Conservation (phyloP, 331 rosid genomes). For the Dryas integrifolia region DNA sequence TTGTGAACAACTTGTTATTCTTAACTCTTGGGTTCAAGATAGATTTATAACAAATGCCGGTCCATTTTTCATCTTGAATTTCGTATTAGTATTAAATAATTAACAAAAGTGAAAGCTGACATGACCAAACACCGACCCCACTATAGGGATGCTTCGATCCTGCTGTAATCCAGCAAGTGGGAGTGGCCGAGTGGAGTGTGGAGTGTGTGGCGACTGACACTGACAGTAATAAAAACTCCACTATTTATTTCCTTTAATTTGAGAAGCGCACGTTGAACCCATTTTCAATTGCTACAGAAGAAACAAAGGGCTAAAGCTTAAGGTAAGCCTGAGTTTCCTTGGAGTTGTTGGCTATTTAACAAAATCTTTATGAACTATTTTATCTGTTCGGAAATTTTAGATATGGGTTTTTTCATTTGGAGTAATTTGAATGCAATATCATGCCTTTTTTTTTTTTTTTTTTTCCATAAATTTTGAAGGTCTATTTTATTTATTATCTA, state of each 20-base stretch:
- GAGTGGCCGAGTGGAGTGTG: background rate
- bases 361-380: background rate
- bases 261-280: conserved; percentile 10
- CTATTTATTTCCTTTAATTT: background rate
- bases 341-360: background rate
- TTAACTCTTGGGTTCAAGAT: too few relatives aligned
- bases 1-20: too few relatives aligned
- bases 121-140: too few relatives aligned
- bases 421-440: background rate
- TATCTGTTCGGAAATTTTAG: background rate
- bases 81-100: too few relatives aligned
- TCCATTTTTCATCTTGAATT: too few relatives aligned
- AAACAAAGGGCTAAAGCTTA: background rate
- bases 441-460: background rate
- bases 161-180: conserved; percentile 17
- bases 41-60: too few relatives aligned
- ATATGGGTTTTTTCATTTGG: conserved; percentile 8
- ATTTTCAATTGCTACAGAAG: background rate
- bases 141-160: background rate
- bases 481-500: background rate
- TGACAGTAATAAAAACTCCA: background rate
- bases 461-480: background rate
- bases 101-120: too few relatives aligned
- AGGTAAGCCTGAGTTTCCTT: conserved; percentile 18
- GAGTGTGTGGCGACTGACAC: background rate